Percentiles rank a stretch among this genome's conserved stretches.
These are phyloP conservation scores for Yueomyces sinensis DNA, from an alignment of 805 yeast genomes.

Conservation along the genomic window DNA sequence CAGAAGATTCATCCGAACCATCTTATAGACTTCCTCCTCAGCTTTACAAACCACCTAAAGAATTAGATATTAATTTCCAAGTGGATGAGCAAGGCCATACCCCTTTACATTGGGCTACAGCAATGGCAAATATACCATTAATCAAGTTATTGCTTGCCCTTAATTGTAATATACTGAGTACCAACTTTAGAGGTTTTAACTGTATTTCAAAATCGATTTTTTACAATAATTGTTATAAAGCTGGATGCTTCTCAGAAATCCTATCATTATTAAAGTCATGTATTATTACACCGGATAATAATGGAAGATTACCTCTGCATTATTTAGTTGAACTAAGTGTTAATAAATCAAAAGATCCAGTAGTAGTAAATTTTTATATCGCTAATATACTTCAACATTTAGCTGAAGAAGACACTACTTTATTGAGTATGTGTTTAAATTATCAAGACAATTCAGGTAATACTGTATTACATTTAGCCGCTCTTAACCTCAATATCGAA, in stretches of 20 bases:
- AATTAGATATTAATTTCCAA: constrained; percentile 50
- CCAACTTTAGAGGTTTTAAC: constrained; percentile 49
- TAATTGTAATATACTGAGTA: constrained; percentile 46
- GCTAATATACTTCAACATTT: constrained; percentile 34
- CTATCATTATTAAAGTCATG: constrained; percentile 51
- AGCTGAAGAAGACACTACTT: constrained; percentile 25
- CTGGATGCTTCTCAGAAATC: constrained; percentile 43
- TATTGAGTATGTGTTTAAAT: constrained; percentile 48
- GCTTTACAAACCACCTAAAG: constrained; percentile 43
- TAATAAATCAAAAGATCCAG: constrained; percentile 33
- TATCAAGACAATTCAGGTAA: constrained; percentile 76
- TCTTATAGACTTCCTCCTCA: constrained; percentile 23
- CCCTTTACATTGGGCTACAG: constrained; percentile 75
- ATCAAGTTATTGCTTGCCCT: constrained; percentile 41
- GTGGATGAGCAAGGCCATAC: constrained; percentile 76
- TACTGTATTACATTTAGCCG: constrained; percentile 73
- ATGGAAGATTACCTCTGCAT: constrained; percentile 64
- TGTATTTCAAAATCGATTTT: constrained; percentile 55
- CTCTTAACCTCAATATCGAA: constrained; percentile 21
- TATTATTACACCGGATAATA: constrained; percentile 55
- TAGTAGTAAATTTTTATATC: constrained; percentile 42
- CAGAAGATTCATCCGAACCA: constrained; percentile 19
- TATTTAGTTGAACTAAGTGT: constrained; percentile 46
- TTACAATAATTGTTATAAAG: constrained; percentile 61
- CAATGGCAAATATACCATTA: constrained; percentile 55